Conservation (phyloP, 1,284 basidiomycete genomes). For the Cystobasidium pallidum region DNA sequence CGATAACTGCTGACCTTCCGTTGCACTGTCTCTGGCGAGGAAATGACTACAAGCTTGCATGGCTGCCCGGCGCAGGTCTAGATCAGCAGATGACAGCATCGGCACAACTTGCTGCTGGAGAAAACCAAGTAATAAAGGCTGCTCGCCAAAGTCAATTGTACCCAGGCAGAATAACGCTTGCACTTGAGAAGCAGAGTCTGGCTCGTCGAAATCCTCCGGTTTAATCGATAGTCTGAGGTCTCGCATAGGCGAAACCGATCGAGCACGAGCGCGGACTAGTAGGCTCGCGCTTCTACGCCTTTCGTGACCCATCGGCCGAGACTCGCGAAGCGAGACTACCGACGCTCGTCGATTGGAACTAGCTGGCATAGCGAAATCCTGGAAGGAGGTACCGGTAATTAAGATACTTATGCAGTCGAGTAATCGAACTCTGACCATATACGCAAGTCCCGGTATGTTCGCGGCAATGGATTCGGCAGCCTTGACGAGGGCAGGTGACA, state of each 20-base stretch:
- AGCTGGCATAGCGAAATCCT: conserved; percentile 28
- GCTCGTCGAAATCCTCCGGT: conserved; percentile 5
- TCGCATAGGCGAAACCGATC: conserved; percentile 27
- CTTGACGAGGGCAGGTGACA: conserved; percentile 26
- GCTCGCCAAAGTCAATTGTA: conserved; percentile 26
- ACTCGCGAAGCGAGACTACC: conserved; percentile 11
- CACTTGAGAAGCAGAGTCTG: neutral
- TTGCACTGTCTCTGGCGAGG: neutral
- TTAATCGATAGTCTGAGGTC: neutral
- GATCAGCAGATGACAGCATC: neutral
- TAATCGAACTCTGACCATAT: conserved; percentile 6
- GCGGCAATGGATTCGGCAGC: neutral
- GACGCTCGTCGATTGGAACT: conserved; percentile 26
- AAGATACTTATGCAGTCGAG: conserved; percentile 19
- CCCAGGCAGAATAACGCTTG: conserved; percentile 18
- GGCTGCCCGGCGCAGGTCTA: conserved; percentile 9
- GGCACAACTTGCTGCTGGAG: conserved; percentile 29
- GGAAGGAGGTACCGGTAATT: conserved; percentile 21
- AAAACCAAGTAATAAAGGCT: conserved; percentile 29
- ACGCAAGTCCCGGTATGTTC: conserved; percentile 24
- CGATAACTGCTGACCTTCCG: neutral
- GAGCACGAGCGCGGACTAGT: conserved; percentile 20
- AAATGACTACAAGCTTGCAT: conserved; percentile 17
- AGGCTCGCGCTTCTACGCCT: conserved; percentile 25
- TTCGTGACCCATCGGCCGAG: conserved; percentile 16